Base-by-base conservation (phyloP, 2,329 filamentous ascomycete genomes). In the Dothideomycetes sp. region DNA sequence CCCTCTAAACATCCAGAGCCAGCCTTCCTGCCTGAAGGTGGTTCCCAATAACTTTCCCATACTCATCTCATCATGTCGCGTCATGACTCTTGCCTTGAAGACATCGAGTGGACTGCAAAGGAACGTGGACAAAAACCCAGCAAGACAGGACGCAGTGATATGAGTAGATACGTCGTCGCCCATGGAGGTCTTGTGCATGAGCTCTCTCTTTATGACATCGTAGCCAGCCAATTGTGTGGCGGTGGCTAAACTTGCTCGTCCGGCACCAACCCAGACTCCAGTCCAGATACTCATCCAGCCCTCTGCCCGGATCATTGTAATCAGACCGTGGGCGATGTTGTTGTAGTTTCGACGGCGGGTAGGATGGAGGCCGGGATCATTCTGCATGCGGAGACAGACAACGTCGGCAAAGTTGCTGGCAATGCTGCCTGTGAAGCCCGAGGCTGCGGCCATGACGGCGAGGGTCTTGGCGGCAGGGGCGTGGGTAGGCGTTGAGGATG, bases 281-380 rank as follows among this genome's bases (percentile, higher is more conserved):
- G 48, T 50, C 48, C 48, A 50, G 29, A 50, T 49, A 34, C 48
- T 49, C 41, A 35, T 37, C 45, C 44, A 50, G 5, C 48, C 48
- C 43, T 50, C 48, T 11, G 36, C 30, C 5, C 42, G 42, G 35
- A 50, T 39, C 48, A 50, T 49, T 22, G 43, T 47, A 12, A 32
- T 24, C 24, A 50, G 27, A 27, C 48, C 48, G 18, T 50, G 45
- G n/a, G 38, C 37, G 19, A 50, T 39, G 24, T 47, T 48, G 17
- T 39, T 45, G 40, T 50, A 50, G 31, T 47, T 47, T 5, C 47
- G 45, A 11, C 47, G 43, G 31, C 45, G 29, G 9, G 42, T 42
- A 7, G 37, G 27, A 4, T 45, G 45, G 10, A 49, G 34, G 14
- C 45, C 46, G 31, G 41, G 42, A 36, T 49, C 47, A 19, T 46